phyloP scores from a whole-genome alignment of 1,284 basidiomycete species.

The Gomphus sp. region DNA sequence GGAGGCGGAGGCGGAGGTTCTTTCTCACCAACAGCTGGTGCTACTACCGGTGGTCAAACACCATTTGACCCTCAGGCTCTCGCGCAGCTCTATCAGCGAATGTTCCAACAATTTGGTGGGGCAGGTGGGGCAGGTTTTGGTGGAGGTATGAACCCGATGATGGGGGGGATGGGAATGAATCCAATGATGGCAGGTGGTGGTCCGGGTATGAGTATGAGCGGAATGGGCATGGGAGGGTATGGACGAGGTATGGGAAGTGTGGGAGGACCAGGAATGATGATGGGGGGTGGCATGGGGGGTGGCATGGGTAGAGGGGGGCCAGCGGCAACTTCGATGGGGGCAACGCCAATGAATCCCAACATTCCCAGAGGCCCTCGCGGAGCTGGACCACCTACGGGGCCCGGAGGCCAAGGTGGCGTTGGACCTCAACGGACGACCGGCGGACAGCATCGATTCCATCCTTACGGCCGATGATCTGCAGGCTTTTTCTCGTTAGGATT shows the following conservation, averaged over 20 bases:
- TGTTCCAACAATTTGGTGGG: conserved; percentile 69
- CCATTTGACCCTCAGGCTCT: conserved; percentile 77
- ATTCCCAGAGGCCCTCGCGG: conserved; percentile 9
- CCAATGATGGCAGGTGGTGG: conserved; percentile 34
- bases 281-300: conserved; percentile 8
- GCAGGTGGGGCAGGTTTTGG: conserved; percentile 10
- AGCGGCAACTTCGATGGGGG: conserved; percentile 1
- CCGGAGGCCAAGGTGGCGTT: neutral
- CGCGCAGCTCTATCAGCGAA: conserved; percentile 71
- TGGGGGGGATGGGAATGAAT: conserved; percentile 31
- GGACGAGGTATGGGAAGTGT: conserved; percentile 7
- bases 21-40: conserved; percentile 17
- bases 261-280: conserved; percentile 9
- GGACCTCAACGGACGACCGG: conserved; percentile 8
- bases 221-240: conserved; percentile 25
- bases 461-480: conserved; percentile 7
- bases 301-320: conserved; percentile 4
- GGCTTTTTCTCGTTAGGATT: neutral
- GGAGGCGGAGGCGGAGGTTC: conserved; percentile 18
- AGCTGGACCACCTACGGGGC: conserved; percentile 8
- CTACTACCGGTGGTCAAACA: conserved; percentile 30
- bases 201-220: conserved; percentile 29
- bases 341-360: conserved; percentile 7
- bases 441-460: conserved; percentile 11
- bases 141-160: conserved; percentile 22